phyloP scores from a whole-genome alignment of 139 green algal species.

The Dunaliella sp. region DNA sequence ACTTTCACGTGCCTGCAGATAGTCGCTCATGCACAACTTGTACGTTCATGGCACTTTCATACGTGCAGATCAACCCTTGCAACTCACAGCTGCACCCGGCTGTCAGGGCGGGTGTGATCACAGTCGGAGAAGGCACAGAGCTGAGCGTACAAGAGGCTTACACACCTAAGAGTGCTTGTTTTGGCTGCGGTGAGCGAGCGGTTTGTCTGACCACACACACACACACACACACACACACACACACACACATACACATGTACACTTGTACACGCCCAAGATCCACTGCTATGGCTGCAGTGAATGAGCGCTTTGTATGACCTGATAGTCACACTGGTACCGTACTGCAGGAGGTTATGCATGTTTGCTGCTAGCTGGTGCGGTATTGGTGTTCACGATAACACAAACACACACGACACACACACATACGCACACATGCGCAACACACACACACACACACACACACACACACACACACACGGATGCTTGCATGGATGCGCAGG shows the following conservation, averaged over 20 bases:
- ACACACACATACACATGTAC: neutral
- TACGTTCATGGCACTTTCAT: too few species aligned
- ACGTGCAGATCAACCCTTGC: slow-evolving; percentile 64
- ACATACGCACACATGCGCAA: neutral
- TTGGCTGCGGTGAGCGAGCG: slow-evolving; percentile 69
- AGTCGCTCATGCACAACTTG: too few species aligned
- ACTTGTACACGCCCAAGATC: too few species aligned
- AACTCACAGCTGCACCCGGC: slow-evolving; percentile 59
- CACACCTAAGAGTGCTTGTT: slow-evolving; percentile 67
- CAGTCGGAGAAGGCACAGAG: slow-evolving; percentile 45
- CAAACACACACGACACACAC: neutral
- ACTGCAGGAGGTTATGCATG: neutral
- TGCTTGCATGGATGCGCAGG: too few species aligned
- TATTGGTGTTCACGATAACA: too few species aligned
- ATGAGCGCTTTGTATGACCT: neutral
- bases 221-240: neutral
- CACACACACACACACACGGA: neutral
- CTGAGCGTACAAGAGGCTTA: slow-evolving; percentile 71
- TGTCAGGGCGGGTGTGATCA: slow-evolving; percentile 50
- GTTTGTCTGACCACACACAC: neutral
- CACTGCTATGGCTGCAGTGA: too few species aligned
- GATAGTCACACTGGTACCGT: neutral
- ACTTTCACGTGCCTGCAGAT: too few species aligned
- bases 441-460: neutral
- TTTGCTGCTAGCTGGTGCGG: neutral